A percentile compares a stretch with the other conserved stretches of the same genome.
Conservation (phyloP, 2,329 filamentous ascomycete genomes). For the Elsinoe fawcettii region DNA sequence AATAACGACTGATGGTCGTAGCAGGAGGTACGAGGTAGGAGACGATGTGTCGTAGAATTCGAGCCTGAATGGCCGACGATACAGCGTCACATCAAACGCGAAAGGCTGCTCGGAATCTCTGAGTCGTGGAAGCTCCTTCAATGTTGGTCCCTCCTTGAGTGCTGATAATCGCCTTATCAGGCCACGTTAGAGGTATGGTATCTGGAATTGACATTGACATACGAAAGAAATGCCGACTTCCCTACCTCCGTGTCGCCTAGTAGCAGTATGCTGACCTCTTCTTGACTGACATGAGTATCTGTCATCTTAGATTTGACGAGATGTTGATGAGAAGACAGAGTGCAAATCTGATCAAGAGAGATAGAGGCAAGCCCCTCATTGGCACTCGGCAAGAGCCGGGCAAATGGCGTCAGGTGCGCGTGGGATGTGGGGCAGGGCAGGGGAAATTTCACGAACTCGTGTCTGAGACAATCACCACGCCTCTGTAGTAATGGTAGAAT, state of each 20-base stretch:
- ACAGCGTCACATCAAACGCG: slow-evolving; percentile 51
- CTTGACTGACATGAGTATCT: slow-evolving; percentile 19
- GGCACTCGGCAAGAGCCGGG: neutral
- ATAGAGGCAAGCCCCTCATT: neutral
- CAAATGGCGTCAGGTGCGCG: neutral
- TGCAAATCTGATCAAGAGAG: neutral
- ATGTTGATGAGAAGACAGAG: neutral
- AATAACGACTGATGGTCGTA: slow-evolving; percentile 48
- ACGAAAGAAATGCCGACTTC: slow-evolving; percentile 57
- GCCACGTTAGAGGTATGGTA: neutral
- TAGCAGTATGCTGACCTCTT: slow-evolving; percentile 45
- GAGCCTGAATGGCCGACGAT: slow-evolving; percentile 47
- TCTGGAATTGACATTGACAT: slow-evolving; percentile 28
- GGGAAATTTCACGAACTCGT: slow-evolving; percentile 4
- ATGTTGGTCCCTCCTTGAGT: neutral
- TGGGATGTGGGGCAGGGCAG: slow-evolving; percentile 7
- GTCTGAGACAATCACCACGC: neutral
- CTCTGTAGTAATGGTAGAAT: neutral
- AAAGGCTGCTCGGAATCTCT: slow-evolving; percentile 52
- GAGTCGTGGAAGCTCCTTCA: slow-evolving; percentile 34
- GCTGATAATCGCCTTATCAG: slow-evolving; percentile 23
- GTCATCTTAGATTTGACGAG: slow-evolving; percentile 4
- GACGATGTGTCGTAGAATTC: slow-evolving; percentile 51
- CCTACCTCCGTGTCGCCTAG: slow-evolving; percentile 53
- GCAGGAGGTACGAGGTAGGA: slow-evolving; percentile 49